Base-by-base conservation (phyloP, 2,329 filamentous ascomycete genomes). In the Paecilomyces formosus region DNA sequence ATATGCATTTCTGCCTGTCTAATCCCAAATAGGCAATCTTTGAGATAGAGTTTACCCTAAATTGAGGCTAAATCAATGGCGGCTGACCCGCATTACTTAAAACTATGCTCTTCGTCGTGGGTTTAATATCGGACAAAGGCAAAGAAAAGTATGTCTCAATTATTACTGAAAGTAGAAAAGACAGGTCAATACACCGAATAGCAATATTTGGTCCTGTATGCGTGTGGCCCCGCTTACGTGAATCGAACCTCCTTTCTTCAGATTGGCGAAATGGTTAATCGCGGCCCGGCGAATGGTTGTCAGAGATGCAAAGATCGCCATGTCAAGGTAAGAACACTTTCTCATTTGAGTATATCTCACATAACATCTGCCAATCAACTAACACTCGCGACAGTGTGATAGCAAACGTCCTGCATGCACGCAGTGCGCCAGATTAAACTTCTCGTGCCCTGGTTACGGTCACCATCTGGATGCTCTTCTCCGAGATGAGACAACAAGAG, bases 281-380 rank as follows among this genome's bases (percentile, higher is more conserved):
- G 49, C 45, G 58, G 56, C n/a, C 58, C 58, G 9, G 55, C 55
- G 18, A 55, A 50, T 49, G 58, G 56, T 30, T 60, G 56, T 30
- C 58, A 60, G 35, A 57, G 53, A 51, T 60, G 58, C 45, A 60
- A 54, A 51, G 58, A 58, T n/a, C 56, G 58, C 11, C 56, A 58
- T 21, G 30, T 58, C 50, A 60, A 60, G 53, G 58, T 31, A 60
- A 56, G 28, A 50, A 3, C 31, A 53, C 39, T 12, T 22, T 3
- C 21, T 26, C 12, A n/a, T 31, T 12, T 51, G 31, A 9, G 24
- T 3, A 30, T 9, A 28, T 18, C n/a, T 11, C 11, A 9, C n/a
- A 8, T 9, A 22, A 26, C 4, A 15, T 15, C 15, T 13, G 12
- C 11, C 5, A 13, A 39, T 15, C 4, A n/a, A 39, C 56, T 50